These are phyloP conservation scores for Sarcodon sp. DNA, from an alignment of 768 basidiomycete genomes.

Conservation along the genomic window DNA sequence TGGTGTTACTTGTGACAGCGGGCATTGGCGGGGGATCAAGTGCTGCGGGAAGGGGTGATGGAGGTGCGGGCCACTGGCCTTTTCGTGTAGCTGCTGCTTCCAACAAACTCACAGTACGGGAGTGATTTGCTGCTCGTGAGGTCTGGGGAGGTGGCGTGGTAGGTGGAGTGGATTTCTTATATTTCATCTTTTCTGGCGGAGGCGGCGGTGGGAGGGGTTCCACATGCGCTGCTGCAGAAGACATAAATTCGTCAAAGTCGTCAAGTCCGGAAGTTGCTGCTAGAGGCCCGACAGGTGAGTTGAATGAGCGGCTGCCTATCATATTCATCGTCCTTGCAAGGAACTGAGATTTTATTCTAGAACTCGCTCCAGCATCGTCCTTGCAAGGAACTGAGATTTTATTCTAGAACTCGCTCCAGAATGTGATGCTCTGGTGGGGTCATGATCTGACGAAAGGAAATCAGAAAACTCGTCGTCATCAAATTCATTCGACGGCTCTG, in stretches of 20 bases:
- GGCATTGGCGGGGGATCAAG: constrained; percentile 17
- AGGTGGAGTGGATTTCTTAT: not conserved
- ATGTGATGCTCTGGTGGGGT: constrained; percentile 1
- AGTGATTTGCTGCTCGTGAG: not conserved
- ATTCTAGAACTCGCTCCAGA: not conserved
- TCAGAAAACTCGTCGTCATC: constrained; percentile 39
- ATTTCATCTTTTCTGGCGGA: not conserved
- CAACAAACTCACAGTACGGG: not conserved
- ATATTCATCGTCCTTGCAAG: not conserved
- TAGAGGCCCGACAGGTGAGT: not conserved
- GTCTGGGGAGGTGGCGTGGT: not conserved
- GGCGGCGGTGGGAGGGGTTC: not conserved
- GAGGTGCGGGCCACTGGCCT: constrained; percentile 12
- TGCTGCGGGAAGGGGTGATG: constrained; percentile 17
- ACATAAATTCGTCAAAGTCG: constrained; percentile 36
- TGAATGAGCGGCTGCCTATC: not conserved
- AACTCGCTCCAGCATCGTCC: not conserved
- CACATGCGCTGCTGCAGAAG: constrained; percentile 13
- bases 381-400: not conserved
- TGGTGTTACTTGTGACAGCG: constrained; percentile 5
- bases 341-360: not conserved
- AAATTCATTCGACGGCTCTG: not conserved
- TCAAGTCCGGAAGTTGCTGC: constrained; percentile 18
- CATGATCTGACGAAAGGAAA: constrained; percentile 21
- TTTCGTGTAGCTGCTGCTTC: constrained; percentile 5